These are phyloP conservation scores for Erucastrum elatum DNA, from an alignment of 345 rosid genomes.

Conservation along the genomic window DNA sequence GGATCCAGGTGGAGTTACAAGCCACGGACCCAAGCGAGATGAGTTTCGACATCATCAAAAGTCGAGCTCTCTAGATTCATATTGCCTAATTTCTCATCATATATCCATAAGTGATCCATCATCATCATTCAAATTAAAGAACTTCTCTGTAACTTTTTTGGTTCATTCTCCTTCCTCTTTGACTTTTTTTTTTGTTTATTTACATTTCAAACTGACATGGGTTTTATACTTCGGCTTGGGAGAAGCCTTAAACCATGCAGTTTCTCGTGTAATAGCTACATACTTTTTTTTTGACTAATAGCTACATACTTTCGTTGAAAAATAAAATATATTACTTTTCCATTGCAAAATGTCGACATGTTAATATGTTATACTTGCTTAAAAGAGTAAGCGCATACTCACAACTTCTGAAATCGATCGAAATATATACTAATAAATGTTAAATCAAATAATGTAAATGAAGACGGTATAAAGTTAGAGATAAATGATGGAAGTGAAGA, in stretches of 20 bases:
- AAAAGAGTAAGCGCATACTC: too few species aligned
- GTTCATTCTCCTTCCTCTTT: constrained; percentile 26
- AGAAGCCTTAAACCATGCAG: constrained; percentile 27
- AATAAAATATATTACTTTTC: constrained; percentile 12
- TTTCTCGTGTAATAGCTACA: constrained; percentile 29
- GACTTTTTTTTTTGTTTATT: neutral
- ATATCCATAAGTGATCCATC: constrained; percentile 14
- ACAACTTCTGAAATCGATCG: too few species aligned
- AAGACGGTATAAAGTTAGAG: too few species aligned
- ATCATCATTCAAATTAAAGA: constrained; percentile 11
- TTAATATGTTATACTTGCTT: too few species aligned
- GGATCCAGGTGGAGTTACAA: constrained; percentile 92
- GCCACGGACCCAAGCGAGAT: constrained; percentile 98
- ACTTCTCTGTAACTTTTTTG: constrained; percentile 32
- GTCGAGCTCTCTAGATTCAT: constrained; percentile 62
- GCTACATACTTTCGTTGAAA: constrained; percentile 13
- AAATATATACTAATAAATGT: too few species aligned
- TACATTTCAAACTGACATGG: constrained; percentile 17
- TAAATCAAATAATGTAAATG: too few species aligned
- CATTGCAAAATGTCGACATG: neutral
- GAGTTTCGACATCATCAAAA: constrained; percentile 84
- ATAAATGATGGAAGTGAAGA: too few species aligned
- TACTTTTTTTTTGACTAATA: too few species aligned
- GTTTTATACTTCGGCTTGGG: constrained; percentile 26
- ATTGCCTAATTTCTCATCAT: neutral